Base-by-base conservation (phyloP, 2,329 filamentous ascomycete species). In the Orbilia javanica region DNA sequence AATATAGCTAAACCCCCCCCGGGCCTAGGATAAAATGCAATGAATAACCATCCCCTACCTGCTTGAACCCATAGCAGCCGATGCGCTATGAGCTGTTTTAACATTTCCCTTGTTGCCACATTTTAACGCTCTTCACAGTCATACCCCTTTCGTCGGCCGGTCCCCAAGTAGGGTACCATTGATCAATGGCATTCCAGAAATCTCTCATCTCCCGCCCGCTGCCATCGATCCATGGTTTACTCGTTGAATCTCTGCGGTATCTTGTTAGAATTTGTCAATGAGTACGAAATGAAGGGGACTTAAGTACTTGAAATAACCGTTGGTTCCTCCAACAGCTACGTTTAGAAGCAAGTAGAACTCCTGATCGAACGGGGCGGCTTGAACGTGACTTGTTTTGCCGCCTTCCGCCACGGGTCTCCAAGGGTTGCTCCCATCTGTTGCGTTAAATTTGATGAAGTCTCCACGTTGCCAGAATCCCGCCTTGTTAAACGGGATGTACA, bases 341-440 rank as follows among this genome's bases (percentile, higher is more conserved):
- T 87, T 87, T 27, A 88, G 81, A 39, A 88, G 86, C 15, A 88
- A 83, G 79, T 86, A 87, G 79, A 88, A 88, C 0, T 83, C 80
- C 80, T 87, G 85, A 80, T 88, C 87, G 81, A 88, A 88, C 0
- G 87, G 87, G 2, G 87, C 85, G 74, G 86, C 87, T 29, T 64
- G 13, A 44, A 83, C 82, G n/a, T 83, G 82, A 1, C 81, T 83
- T 13, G 83, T 84, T 5, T 82, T 76, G 5, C 53, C 53, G 20
- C 53, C 53, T 31, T 60, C 1, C 8, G 22, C 53, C 8, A 60
- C 34, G 2, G 53, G 10, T 1, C 80, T 82, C 86, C 87, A 88
- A 0, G 87, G 87, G 79, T 88, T 84, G 3, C 82, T 81, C 11
- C 85, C 80, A 0, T 85, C 81, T 0, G 85, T 85, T 62, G 83